These are phyloP conservation scores for Trebouxia gelatinosa DNA, from an alignment of 163 green algal genomes.

Conservation along the genomic window DNA sequence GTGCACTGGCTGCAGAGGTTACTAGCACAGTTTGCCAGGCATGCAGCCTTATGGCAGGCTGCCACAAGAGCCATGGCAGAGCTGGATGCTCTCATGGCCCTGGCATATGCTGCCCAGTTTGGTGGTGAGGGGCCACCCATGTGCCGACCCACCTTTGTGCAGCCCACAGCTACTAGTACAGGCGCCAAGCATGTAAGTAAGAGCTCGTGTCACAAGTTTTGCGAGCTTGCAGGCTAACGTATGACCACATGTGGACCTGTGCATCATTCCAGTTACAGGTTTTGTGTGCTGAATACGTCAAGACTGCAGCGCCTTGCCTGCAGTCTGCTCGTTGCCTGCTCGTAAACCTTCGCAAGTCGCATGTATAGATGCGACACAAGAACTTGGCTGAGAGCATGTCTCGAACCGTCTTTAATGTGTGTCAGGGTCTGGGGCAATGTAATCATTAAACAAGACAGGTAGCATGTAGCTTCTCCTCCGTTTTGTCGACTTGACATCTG, in stretches of 20 bases:
- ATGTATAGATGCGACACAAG: no score
- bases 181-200: background rate
- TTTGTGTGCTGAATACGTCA: background rate
- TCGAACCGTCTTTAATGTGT: background rate
- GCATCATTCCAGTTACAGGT: background rate
- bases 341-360: background rate
- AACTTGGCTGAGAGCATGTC: no score
- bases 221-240: background rate
- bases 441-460: background rate
- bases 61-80: slow-evolving; percentile 70
- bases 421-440: background rate
- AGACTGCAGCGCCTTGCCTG: background rate
- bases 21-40: slow-evolving; percentile 63
- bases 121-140: slow-evolving; percentile 52
- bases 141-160: slow-evolving; percentile 73
- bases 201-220: background rate
- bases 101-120: slow-evolving; percentile 70
- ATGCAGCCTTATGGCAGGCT: slow-evolving; percentile 66
- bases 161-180: background rate
- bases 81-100: slow-evolving; percentile 88
- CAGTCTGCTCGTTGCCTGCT: background rate
- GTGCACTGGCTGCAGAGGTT: slow-evolving; percentile 68
- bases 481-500: no score
- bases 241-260: background rate
- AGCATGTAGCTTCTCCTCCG: background rate